A percentile compares a stretch with the other conserved stretches of the same genome.
These are phyloP conservation scores for Sechiopsis laciniata DNA, from an alignment of 306 rosid genomes.

Conservation along the genomic window DNA sequence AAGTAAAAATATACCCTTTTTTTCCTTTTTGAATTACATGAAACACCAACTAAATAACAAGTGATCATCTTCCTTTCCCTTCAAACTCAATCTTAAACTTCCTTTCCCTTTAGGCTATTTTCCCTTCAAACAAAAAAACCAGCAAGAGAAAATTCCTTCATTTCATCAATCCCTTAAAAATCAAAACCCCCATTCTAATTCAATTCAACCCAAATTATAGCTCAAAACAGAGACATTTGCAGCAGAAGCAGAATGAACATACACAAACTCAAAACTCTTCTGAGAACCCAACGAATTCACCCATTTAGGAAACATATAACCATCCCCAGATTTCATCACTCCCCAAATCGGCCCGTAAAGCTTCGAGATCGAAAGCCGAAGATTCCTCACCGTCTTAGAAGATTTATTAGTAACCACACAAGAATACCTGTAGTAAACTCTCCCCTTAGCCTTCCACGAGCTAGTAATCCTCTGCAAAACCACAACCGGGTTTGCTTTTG, in stretches of 20 bases:
- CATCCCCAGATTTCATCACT: constrained; percentile 50
- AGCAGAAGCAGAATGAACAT: constrained; percentile 71
- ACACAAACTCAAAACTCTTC: constrained; percentile 86
- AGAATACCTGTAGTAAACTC: constrained; percentile 75
- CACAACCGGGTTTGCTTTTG: constrained; percentile 34
- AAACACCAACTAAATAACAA: neutral
- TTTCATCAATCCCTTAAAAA: constrained; percentile 71
- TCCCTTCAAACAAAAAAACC: neutral
- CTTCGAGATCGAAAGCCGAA: constrained; percentile 58
- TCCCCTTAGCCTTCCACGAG: constrained; percentile 66
- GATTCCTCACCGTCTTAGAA: constrained; percentile 42
- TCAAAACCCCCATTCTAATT: neutral
- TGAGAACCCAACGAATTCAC: constrained; percentile 53
- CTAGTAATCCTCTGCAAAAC: constrained; percentile 54
- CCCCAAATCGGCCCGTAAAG: constrained; percentile 97
- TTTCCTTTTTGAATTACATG: neutral
- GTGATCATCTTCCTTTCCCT: neutral
- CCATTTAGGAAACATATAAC: constrained; percentile 75
- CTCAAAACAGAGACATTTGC: constrained; percentile 60
- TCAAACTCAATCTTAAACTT: constrained; percentile 26
- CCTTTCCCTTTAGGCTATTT: constrained; percentile 26
- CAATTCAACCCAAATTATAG: constrained; percentile 41
- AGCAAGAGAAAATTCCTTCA: constrained; percentile 19
- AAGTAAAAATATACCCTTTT: neutral
- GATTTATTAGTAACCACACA: constrained; percentile 72